Evolutionary conservation across 2,329 filamentous ascomycete genomes (phyloP), one percentile per base, ranked within the genome.

Genomic region (Hypoxylon sp.): DNA sequence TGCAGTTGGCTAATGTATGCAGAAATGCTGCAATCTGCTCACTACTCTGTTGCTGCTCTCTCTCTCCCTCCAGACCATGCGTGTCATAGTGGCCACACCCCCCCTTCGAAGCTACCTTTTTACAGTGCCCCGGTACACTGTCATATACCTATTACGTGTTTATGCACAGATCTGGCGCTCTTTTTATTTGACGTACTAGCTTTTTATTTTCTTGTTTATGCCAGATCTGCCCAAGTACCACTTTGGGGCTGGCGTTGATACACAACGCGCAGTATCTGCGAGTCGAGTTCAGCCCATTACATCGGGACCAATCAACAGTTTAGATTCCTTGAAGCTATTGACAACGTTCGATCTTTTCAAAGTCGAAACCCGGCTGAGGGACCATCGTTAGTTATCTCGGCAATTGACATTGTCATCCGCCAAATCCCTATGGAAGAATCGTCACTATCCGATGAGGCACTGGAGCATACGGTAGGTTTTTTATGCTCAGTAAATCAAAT

Each of bases 261-360:
- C 65, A 68, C 59, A 59, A 61, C 32, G 63, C 58, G 41, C 21
- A 49, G 58, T 36, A 45, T 46, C 64, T 64, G 52, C 68, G 55
- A 65, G 36, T 58, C 56, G 38, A 56, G 49, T 63, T 66, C 63
- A 66, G 63, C 62, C 59, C 59, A 60, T 64, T 38, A 41, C 36
- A 32, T 63, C n/a, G 65, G 62, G 61, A 64, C 68, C 68, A 70
- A 70, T 70, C 63, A 70, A 45, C 25, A 32, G 23, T 14, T 9
- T 43, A 34, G 13, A 43, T 34, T 36, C 19, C 41, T 45, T 36
- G 19, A 55, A 57, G 46, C 50, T 60, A 65, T 66, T 66, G 65
- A 30, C 53, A 52, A 51, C 43, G n/a, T 59, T 63, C 60, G 65
- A 55, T 55, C 61, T 63, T 38, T 32, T 41, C 45, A 58, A 36